Evolutionary conservation across 2,329 filamentous ascomycete genomes (phyloP), one percentile per base, ranked within the genome.

Genomic region (Hypoxylon sp.): DNA sequence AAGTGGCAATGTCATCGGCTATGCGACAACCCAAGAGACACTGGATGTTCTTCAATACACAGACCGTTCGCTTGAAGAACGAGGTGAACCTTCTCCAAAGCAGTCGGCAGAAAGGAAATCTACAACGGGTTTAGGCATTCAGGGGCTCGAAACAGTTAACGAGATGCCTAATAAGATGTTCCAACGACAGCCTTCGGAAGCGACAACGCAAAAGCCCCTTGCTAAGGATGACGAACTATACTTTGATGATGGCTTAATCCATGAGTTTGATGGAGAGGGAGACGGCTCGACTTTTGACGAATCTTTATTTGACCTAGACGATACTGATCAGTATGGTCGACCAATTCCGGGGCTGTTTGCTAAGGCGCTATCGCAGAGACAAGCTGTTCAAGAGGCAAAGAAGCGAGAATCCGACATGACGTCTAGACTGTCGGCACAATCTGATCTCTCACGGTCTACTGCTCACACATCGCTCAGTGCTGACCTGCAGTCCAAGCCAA

Each of bases 231-330:
- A 90, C 69, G 90, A 92, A 67, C 79, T 92, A 28, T 92, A 92
- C 74, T 93, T 90, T 72, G 88, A 91, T 67, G 88, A 88, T 72
- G 89, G 88, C 2, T 77, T 87, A 69, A 82, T 84, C 12, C 83
- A 85, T 50, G 84, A 83, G 61, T 77, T 86, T 6, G 81, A 82
- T 51, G 79, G 83, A 2, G 81, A 84, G 61, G 83, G 82, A 16
- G 85, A 89, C 26, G 82, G 82, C 1, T 80, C 81, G 0, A 81
- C 84, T 1, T 92, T 93, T 74, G 90, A 93, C 65, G 91, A 93
- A 74, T 90, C 88, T 4, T 84, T 92, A 12, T 93, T 93, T 72
- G 91, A 93, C 68, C 83, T 88, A 30, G 83, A 90, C 53, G 87
- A 90, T 71, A 88, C 88, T 12, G 84, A 90, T 75, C 76, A 83